Percentiles rank a stretch among this genome's conserved stretches.
These are phyloP conservation scores for Trichocomaceae sp. DNA, from an alignment of 2,329 filamentous ascomycete species.

Conservation along the genomic window DNA sequence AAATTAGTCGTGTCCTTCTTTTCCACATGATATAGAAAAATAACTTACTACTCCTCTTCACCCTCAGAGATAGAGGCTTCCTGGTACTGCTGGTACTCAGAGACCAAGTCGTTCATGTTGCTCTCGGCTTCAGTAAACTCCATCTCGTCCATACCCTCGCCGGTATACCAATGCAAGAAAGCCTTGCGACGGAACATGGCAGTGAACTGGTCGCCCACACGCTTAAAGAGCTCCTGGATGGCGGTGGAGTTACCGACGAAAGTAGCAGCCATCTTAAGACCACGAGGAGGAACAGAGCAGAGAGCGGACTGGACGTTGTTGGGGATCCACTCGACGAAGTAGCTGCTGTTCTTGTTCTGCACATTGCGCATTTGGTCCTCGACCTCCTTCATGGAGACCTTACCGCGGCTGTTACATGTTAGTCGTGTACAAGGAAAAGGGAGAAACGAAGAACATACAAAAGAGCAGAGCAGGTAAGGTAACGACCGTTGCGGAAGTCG, in stretches of 20 bases:
- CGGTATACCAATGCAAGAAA: conserved; percentile 99
- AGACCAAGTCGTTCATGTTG: conserved; percentile 99
- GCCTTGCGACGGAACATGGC: conserved; percentile 99
- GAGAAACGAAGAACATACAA: conserved; percentile 53
- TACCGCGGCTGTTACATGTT: conserved; percentile 65
- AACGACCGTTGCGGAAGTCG: conserved; percentile 99
- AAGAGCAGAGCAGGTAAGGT: conserved; percentile 98
- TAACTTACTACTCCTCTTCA: conserved; percentile 76
- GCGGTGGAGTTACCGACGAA: conserved; percentile 99
- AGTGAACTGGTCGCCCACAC: conserved; percentile 98
- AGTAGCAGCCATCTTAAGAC: conserved; percentile 98
- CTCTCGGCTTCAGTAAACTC: conserved; percentile 99
- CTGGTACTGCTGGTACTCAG: conserved; percentile 99
- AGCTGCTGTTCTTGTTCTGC: conserved; percentile 98
- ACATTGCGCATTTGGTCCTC: conserved; percentile 99
- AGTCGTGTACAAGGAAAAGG: conserved; percentile 17
- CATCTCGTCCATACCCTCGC: conserved; percentile 99
- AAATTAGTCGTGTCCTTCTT: conserved; percentile 17
- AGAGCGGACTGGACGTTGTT: conserved; percentile 99
- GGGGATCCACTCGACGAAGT: conserved; percentile 99
- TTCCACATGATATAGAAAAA: neutral
- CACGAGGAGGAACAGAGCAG: conserved; percentile 95
- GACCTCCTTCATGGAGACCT: conserved; percentile 99
- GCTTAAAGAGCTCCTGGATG: conserved; percentile 99
- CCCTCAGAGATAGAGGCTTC: conserved; percentile 95